Percentiles rank a stretch among this genome's conserved stretches.
phyloP scores from a whole-genome alignment of 371 early-diverging fungal species.

The Cokeromyces recurvatus region DNA sequence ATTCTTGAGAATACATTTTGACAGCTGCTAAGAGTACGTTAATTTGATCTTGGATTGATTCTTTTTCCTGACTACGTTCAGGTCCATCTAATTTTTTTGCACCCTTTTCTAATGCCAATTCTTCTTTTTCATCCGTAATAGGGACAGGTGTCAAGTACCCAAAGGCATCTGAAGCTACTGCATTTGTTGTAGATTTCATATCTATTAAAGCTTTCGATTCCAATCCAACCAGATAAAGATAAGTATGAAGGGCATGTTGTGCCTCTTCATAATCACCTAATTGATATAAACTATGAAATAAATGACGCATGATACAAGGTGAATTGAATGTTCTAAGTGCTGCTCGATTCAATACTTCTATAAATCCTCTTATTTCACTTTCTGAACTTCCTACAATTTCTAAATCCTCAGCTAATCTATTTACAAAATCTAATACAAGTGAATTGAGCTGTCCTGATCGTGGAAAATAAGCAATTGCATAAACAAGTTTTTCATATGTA shows the following conservation, averaged over 20 bases:
- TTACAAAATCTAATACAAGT: conserved; percentile 54
- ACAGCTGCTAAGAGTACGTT: conserved; percentile 40
- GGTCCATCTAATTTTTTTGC: conserved; percentile 10
- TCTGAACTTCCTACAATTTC: conserved; percentile 34
- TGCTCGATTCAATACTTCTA: conserved; percentile 57
- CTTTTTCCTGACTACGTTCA: conserved; percentile 23
- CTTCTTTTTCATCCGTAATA: not conserved
- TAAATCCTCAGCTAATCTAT: conserved; percentile 56
- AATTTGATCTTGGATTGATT: conserved; percentile 27
- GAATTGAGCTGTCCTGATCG: conserved; percentile 55
- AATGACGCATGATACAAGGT: conserved; percentile 59
- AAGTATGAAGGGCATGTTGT: conserved; percentile 56
- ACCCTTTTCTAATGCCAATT: not conserved
- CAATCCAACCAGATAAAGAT: conserved; percentile 48
- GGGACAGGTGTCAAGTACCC: conserved; percentile 17
- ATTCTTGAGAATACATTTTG: conserved; percentile 41
- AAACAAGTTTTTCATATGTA: conserved; percentile 57
- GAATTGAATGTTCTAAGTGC: conserved; percentile 67
- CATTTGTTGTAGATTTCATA: conserved; percentile 15
- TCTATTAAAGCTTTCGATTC: conserved; percentile 21
- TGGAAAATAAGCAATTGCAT: conserved; percentile 53
- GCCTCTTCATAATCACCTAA: conserved; percentile 75
- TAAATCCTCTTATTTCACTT: conserved; percentile 10
- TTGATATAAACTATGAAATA: conserved; percentile 48
- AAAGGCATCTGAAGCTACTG: conserved; percentile 18